Conservation (phyloP, 1,284 basidiomycete genomes). For the Termitomyces sp. region DNA sequence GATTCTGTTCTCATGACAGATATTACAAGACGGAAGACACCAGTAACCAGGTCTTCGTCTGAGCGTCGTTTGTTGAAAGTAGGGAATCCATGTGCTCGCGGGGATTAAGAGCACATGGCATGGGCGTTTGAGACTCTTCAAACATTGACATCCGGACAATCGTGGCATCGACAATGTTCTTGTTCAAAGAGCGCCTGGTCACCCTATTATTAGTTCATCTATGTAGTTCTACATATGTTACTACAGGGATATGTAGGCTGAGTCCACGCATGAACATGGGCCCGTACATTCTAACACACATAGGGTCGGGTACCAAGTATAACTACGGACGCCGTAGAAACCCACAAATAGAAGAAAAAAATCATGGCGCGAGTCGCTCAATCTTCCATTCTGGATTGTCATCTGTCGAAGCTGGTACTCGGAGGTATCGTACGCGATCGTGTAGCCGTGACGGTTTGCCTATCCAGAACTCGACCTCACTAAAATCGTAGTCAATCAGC, state of each 20-base stretch:
- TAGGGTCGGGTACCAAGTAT: background rate
- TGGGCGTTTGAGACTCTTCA: background rate
- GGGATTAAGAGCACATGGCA: background rate
- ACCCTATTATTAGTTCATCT: background rate
- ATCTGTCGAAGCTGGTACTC: conserved; percentile 44
- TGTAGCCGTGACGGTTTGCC: conserved; percentile 88
- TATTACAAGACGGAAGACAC: background rate
- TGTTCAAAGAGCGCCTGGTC: background rate
- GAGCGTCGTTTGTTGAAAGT: background rate
- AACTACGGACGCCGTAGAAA: background rate
- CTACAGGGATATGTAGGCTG: background rate
- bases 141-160: background rate
- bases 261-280: background rate
- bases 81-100: background rate
- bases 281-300: background rate
- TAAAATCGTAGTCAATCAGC: conserved; percentile 18
- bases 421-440: conserved; percentile 81
- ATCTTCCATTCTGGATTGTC: conserved; percentile 63
- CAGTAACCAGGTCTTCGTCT: background rate
- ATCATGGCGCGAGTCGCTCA: conserved; percentile 68
- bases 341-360: background rate
- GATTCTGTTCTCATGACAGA: background rate
- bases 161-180: background rate
- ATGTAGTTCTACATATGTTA: background rate
- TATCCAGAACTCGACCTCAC: conserved; percentile 88